phyloP scores from a whole-genome alignment of 176 grass and related monocot species.

The Aegilops bicornis region DNA sequence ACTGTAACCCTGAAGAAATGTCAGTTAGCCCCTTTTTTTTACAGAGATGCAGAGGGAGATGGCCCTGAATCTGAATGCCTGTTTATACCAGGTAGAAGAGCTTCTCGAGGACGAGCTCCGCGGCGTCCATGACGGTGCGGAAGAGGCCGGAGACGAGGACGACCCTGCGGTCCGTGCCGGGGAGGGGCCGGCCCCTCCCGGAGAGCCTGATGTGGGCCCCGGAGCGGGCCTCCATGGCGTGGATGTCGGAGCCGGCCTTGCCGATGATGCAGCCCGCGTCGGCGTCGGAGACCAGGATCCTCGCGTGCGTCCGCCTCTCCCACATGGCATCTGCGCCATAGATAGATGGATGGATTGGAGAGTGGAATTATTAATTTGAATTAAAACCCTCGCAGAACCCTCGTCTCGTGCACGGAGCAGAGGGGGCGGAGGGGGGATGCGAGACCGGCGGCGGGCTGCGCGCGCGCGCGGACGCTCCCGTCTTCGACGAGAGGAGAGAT shows the following conservation, averaged over 20 bases:
- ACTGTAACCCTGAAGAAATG: neutral
- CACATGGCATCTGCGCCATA: neutral
- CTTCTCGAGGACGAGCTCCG: neutral
- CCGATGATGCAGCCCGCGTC: neutral
- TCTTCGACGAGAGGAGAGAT: neutral
- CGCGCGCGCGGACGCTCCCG: neutral
- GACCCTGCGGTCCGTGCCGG: neutral
- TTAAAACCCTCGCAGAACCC: neutral
- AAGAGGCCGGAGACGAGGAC: neutral
- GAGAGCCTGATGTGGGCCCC: neutral
- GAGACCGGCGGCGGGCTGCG: neutral
- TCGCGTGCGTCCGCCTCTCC: neutral
- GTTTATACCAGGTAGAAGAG: neutral
- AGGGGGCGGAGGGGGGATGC: neutral
- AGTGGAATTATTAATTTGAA: neutral
- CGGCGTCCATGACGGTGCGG: neutral
- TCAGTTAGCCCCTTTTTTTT: no score
- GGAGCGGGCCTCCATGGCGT: neutral
- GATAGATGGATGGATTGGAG: neutral
- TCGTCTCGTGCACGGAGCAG: neutral
- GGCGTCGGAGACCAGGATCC: neutral
- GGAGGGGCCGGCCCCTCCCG: neutral
- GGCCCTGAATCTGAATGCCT: neutral
- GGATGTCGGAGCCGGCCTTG: neutral
- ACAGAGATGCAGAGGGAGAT: no score